These are phyloP conservation scores for Rhinocladiella similis DNA, from an alignment of 2,329 filamentous ascomycete species.

Conservation along the genomic window DNA sequence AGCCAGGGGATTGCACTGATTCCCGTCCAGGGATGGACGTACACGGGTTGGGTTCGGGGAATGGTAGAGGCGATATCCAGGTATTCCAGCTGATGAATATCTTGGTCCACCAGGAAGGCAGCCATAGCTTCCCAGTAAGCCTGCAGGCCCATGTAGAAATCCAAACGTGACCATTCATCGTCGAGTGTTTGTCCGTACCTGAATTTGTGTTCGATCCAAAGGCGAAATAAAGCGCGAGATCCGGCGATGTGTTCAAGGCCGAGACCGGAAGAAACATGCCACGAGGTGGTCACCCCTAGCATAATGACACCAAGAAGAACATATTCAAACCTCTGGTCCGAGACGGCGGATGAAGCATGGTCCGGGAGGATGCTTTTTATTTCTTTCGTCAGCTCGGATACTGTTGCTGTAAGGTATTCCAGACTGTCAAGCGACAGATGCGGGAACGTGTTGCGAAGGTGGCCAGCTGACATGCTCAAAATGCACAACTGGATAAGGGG, in stretches of 20 bases:
- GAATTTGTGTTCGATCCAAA: neutral
- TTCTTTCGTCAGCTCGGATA: neutral
- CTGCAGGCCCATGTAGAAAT: slow-evolving; percentile 1
- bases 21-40: neutral
- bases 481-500: slow-evolving; percentile 1
- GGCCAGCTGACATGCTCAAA: slow-evolving; percentile 1
- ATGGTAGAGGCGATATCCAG: neutral
- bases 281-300: neutral
- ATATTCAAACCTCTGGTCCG: neutral
- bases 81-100: neutral
- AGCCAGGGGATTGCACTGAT: neutral
- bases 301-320: neutral
- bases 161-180: neutral
- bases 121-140: slow-evolving; percentile 3
- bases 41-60: neutral
- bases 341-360: neutral
- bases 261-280: neutral
- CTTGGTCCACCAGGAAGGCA: slow-evolving; percentile 2
- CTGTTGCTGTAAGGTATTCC: neutral
- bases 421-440: neutral
- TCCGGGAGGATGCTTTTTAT: neutral
- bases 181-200: neutral
- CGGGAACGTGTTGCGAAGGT: neutral
- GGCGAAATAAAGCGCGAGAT: neutral
- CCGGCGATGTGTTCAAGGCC: neutral